Evolutionary conservation across 129 eudicot genomes (phyloP).

Genomic region (Heracleum sosnowskyi): DNA sequence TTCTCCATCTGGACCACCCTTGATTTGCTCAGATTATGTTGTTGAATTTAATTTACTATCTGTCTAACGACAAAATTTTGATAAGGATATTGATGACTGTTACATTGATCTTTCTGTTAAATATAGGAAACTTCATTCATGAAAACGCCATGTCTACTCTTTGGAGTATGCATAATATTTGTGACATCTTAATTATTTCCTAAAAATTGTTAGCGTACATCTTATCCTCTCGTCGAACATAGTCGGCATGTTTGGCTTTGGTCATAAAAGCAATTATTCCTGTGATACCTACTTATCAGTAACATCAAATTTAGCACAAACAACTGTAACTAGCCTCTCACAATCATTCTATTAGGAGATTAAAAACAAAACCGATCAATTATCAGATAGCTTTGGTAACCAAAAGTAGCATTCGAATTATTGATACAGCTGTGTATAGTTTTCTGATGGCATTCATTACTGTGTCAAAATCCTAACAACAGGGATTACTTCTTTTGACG

Average conservation of each 20-base stretch:
- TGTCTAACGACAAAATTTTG: not conserved
- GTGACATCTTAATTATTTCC: not conserved
- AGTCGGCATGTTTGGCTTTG: not conserved
- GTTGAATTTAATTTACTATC: not conserved
- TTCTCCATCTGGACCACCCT: not conserved
- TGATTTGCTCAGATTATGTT: not conserved
- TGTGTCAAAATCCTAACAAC: slow-evolving; percentile 1
- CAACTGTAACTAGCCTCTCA: not conserved
- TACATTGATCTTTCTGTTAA: too few relatives aligned
- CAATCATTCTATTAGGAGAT: not conserved
- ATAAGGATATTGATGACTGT: not conserved
- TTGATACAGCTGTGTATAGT: slow-evolving; percentile 1
- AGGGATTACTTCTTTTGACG: not conserved
- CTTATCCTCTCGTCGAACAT: not conserved
- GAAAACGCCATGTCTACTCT: too few relatives aligned
- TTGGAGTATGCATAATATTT: too few relatives aligned
- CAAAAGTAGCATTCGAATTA: not conserved
- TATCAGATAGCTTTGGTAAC: not conserved
- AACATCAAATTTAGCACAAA: slow-evolving; percentile 1
- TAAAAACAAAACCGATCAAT: not conserved
- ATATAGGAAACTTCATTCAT: too few relatives aligned
- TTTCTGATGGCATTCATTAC: slow-evolving; percentile 1
- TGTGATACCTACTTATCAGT: not conserved
- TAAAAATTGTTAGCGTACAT: not conserved
- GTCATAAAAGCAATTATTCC: not conserved